A percentile compares a stretch with the other conserved stretches of the same genome.
Evolutionary conservation across 176 grass and related monocot genomes (phyloP).

Genomic region (Echinochloa phyllopogon): DNA sequence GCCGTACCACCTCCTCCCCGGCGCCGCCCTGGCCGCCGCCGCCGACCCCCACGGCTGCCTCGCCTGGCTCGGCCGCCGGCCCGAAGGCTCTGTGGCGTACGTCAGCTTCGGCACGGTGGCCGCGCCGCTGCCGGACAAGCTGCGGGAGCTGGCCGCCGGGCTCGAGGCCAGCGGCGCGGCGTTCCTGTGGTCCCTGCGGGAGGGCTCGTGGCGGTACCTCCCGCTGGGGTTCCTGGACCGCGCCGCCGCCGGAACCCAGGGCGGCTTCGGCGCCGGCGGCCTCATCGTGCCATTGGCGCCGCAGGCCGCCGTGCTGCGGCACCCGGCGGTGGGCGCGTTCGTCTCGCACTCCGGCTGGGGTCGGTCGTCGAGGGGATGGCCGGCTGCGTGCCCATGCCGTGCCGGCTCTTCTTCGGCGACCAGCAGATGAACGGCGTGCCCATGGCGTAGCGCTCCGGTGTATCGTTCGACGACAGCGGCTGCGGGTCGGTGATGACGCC

Average conservation of each 20-base stretch:
- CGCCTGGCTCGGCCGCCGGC: constrained; percentile 53
- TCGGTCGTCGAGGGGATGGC: constrained; percentile 47
- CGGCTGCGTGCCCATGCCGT: constrained; percentile 60
- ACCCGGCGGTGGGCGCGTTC: background rate
- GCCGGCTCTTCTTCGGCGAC: constrained; percentile 63
- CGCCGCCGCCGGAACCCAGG: too few species aligned
- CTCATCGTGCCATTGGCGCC: constrained; percentile 48
- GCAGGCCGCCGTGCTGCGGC: background rate
- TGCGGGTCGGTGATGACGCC: constrained; percentile 34
- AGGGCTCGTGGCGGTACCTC: constrained; percentile 41
- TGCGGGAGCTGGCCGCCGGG: constrained; percentile 46
- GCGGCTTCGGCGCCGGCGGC: too few species aligned
- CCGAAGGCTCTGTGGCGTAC: constrained; percentile 39
- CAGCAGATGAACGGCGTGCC: constrained; percentile 55
- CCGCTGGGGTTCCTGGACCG: constrained; percentile 53
- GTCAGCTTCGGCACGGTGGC: constrained; percentile 59
- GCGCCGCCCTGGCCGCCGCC: background rate
- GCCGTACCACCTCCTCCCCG: constrained; percentile 49
- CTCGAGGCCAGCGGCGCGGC: constrained; percentile 50
- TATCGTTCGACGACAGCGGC: constrained; percentile 4
- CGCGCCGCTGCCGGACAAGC: constrained; percentile 24
- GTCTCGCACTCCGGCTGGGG: background rate
- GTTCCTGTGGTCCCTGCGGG: constrained; percentile 62
- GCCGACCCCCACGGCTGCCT: constrained; percentile 52
- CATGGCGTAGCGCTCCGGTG: constrained; percentile 46